Conservation (phyloP, 2,329 filamentous ascomycete species). For the Pestalotiopsis sp. region DNA sequence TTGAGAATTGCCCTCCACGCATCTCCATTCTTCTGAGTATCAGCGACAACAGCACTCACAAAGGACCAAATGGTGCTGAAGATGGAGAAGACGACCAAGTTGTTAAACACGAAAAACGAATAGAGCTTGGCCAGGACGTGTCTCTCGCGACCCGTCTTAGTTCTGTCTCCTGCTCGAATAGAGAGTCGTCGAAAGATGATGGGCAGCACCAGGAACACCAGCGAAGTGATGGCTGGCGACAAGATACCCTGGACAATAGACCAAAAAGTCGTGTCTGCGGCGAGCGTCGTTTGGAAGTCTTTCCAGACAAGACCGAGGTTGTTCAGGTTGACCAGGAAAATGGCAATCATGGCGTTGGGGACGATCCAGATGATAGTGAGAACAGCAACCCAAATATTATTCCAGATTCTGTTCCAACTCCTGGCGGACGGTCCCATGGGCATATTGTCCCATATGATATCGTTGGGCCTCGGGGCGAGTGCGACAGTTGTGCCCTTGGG, state of each 20-base stretch:
- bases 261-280: constrained; percentile 70
- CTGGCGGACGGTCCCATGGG: constrained; percentile 69
- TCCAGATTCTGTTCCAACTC: constrained; percentile 73
- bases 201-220: constrained; percentile 85
- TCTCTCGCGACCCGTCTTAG: constrained; percentile 88
- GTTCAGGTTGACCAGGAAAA: constrained; percentile 85
- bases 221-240: constrained; percentile 83
- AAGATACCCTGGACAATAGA: constrained; percentile 89
- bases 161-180: constrained; percentile 81
- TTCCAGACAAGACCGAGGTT: constrained; percentile 83
- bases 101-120: constrained; percentile 97
- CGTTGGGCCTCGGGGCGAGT: constrained; percentile 83
- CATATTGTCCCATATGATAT: constrained; percentile 97
- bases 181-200: constrained; percentile 89
- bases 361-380: constrained; percentile 86
- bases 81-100: constrained; percentile 88
- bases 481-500: constrained; percentile 76
- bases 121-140: constrained; percentile 92
- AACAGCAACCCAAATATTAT: constrained; percentile 80
- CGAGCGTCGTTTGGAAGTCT: constrained; percentile 69
- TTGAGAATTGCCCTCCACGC: constrained; percentile 71
- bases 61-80: constrained; percentile 84
- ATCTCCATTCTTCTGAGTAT: constrained; percentile 57
- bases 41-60: constrained; percentile 62
- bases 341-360: constrained; percentile 91